phyloP scores from a whole-genome alignment of 2,329 filamentous ascomycete genomes.

The Metarhizium brunneum region DNA sequence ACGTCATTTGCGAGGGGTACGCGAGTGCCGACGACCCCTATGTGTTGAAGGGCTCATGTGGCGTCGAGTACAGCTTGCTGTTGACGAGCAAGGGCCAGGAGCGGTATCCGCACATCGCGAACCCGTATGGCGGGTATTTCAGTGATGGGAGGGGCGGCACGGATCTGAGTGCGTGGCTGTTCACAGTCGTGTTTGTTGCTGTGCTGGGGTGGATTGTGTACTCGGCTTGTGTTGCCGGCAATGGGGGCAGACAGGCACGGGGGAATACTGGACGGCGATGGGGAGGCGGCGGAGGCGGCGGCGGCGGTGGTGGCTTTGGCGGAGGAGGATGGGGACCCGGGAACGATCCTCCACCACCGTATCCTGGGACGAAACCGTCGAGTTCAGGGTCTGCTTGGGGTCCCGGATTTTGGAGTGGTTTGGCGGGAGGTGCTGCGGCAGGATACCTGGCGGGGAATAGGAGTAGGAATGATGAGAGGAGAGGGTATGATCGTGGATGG shows the following conservation, averaged over 20 bases:
- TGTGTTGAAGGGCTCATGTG: slow-evolving; percentile 86
- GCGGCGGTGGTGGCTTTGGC: slow-evolving; percentile 26
- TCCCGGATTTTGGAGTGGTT: slow-evolving; percentile 67
- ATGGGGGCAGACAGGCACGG: slow-evolving; percentile 7
- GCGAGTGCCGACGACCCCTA: slow-evolving; percentile 65
- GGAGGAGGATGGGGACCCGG: slow-evolving; percentile 21
- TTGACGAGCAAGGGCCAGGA: slow-evolving; percentile 69
- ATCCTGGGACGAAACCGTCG: slow-evolving; percentile 29
- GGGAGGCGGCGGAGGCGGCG: slow-evolving; percentile 25
- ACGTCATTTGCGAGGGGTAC: slow-evolving; percentile 92
- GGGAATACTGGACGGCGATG: slow-evolving; percentile 19
- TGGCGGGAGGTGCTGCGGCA: slow-evolving; percentile 59
- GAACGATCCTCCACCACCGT: slow-evolving; percentile 43
- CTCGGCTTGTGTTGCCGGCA: slow-evolving; percentile 31
- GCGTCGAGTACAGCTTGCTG: slow-evolving; percentile 75
- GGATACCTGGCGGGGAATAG: slow-evolving; percentile 52
- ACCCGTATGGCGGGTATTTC: slow-evolving; percentile 25
- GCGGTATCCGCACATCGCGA: slow-evolving; percentile 51
- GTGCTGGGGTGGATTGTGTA: slow-evolving; percentile 55
- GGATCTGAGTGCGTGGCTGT: slow-evolving; percentile 36
- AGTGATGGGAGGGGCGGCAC: slow-evolving; percentile 18
- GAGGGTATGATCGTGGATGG: slow-evolving; percentile 15
- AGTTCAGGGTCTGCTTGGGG: slow-evolving; percentile 39
- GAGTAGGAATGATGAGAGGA: slow-evolving; percentile 23
- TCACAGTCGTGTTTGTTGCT: slow-evolving; percentile 51